Percentiles rank a stretch among this genome's conserved stretches.
These are phyloP conservation scores for Quercus glauca DNA, from an alignment of 306 rosid species.

Conservation along the genomic window DNA sequence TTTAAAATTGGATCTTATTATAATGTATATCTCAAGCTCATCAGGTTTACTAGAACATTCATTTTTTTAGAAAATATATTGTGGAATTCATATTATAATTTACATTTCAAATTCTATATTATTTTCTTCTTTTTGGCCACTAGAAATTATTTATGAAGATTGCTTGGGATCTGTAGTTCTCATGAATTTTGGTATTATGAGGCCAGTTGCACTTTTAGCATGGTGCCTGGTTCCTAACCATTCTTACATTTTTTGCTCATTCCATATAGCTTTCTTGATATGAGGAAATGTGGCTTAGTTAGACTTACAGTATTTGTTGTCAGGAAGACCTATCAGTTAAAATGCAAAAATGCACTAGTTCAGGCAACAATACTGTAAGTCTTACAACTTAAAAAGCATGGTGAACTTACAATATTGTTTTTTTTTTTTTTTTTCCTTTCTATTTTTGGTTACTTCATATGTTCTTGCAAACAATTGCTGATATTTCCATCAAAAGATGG, in stretches of 20 bases:
- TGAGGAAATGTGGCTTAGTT: neutral
- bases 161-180: neutral
- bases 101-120: neutral
- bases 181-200: neutral
- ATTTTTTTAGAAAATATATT: neutral
- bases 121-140: neutral
- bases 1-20: neutral
- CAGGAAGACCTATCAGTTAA: no score
- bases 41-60: neutral
- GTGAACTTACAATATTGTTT: no score
- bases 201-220: neutral
- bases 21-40: neutral
- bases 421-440: neutral
- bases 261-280: neutral
- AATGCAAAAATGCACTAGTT: neutral
- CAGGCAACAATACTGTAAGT: no score
- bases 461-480: neutral
- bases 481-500: neutral
- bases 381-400: no score
- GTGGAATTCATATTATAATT: neutral
- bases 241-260: neutral
- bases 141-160: neutral
- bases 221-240: neutral
- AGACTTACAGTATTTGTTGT: neutral
- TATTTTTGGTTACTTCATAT: constrained; percentile 6